Conservation (phyloP, 805 yeast genomes). For the Schwanniomyces yamadae region DNA sequence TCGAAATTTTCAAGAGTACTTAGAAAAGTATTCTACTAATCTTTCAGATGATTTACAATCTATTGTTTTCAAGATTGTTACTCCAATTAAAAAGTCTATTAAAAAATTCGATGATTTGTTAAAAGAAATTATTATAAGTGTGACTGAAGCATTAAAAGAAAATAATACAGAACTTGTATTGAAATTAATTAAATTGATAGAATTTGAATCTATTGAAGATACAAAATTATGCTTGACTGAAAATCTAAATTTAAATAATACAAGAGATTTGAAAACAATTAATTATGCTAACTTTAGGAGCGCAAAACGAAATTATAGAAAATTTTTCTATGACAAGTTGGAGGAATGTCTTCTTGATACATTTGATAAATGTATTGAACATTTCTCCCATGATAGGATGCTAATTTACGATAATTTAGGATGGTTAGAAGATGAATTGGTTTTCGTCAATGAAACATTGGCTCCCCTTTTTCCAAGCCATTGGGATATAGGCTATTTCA, state of each 20-base stretch:
- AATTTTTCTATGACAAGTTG: slow-evolving; percentile 58
- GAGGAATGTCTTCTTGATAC: slow-evolving; percentile 62
- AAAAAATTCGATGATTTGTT: slow-evolving; percentile 64
- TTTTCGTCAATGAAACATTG: slow-evolving; percentile 60
- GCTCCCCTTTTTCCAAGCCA: slow-evolving; percentile 60
- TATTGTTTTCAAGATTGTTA: slow-evolving; percentile 57
- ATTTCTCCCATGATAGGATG: slow-evolving; percentile 49
- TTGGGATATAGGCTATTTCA: slow-evolving; percentile 70
- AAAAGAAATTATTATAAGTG: slow-evolving; percentile 59
- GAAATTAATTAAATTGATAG: slow-evolving; percentile 73
- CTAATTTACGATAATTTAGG: slow-evolving; percentile 67
- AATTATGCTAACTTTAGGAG: slow-evolving; percentile 32
- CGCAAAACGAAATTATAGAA: slow-evolving; percentile 56
- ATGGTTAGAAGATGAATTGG: slow-evolving; percentile 82
- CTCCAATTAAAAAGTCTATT: slow-evolving; percentile 47
- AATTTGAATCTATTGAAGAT: slow-evolving; percentile 79
- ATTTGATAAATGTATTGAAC: slow-evolving; percentile 62
- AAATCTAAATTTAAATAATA: slow-evolving; percentile 25
- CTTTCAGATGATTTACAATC: slow-evolving; percentile 63
- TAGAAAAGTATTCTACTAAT: slow-evolving; percentile 50
- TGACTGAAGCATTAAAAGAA: slow-evolving; percentile 71
- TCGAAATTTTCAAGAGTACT: slow-evolving; percentile 76
- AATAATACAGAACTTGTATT: slow-evolving; percentile 68
- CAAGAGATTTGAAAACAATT: slow-evolving; percentile 13
- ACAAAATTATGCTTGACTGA: slow-evolving; percentile 41